These are phyloP conservation scores for Backusella luteola DNA, from an alignment of 192 early-diverging fungal species.

Conservation along the genomic window DNA sequence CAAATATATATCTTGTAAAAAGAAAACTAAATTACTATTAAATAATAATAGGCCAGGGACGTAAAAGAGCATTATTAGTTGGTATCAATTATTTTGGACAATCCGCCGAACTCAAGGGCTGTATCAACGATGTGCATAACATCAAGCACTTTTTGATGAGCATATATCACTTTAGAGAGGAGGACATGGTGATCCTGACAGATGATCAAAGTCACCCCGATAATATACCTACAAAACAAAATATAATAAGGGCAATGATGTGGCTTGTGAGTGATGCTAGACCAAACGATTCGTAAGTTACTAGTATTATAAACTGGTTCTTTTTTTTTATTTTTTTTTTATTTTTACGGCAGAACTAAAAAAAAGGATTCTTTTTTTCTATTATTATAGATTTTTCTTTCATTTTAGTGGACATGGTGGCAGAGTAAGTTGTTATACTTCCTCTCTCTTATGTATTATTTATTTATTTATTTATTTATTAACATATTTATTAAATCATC, in stretches of 20 bases:
- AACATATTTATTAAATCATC: neutral
- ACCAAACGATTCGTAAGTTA: slow-evolving; percentile 66
- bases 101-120: slow-evolving; percentile 63
- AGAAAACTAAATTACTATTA: neutral
- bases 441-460: neutral
- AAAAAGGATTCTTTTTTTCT: neutral
- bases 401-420: slow-evolving; percentile 81
- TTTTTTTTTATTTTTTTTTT: no score
- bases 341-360: neutral
- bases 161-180: slow-evolving; percentile 59
- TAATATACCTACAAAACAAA: slow-evolving; percentile 64
- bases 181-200: slow-evolving; percentile 71
- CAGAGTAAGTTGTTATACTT: slow-evolving; percentile 23
- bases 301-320: neutral
- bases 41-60: slow-evolving; percentile 41
- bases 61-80: slow-evolving; percentile 81
- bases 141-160: slow-evolving; percentile 68
- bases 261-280: slow-evolving; percentile 75
- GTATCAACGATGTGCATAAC: slow-evolving; percentile 79
- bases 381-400: slow-evolving; percentile 60
- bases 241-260: slow-evolving; percentile 72
- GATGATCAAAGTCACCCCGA: slow-evolving; percentile 68
- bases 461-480: neutral
- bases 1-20: neutral
- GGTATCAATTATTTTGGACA: slow-evolving; percentile 87